phyloP scores from a whole-genome alignment of 148 eudicot genomes.

The Rhododendron griersonianum region DNA sequence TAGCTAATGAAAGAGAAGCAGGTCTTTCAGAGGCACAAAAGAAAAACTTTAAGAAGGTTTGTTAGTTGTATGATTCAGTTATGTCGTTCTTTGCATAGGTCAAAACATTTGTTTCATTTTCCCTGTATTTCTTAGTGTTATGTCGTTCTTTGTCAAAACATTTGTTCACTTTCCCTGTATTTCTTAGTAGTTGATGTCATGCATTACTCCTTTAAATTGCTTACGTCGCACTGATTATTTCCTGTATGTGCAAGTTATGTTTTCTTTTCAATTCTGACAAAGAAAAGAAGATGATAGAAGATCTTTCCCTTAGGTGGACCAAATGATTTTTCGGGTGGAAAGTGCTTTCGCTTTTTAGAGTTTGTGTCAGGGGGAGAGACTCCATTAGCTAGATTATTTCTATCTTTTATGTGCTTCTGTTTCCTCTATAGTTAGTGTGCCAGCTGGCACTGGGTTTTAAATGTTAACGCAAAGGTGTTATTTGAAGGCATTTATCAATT shows the following conservation, averaged over 20 bases:
- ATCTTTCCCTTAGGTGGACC: background rate
- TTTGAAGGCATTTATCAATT: background rate
- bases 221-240: background rate
- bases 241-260: background rate
- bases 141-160: background rate
- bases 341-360: background rate
- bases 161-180: background rate
- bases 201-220: background rate
- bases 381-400: background rate
- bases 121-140: background rate
- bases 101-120: background rate
- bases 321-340: background rate
- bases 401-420: background rate
- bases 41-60: slow-evolving; percentile 77
- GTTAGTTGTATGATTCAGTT: background rate
- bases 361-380: background rate
- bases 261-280: background rate
- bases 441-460: background rate
- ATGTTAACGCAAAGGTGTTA: background rate
- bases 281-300: background rate
- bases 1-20: slow-evolving; percentile 70
- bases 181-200: background rate
- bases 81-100: background rate
- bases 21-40: slow-evolving; percentile 74
- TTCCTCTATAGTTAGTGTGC: background rate